Conservation (phyloP, 345 rosid species). For the Aethionema arabicum region DNA sequence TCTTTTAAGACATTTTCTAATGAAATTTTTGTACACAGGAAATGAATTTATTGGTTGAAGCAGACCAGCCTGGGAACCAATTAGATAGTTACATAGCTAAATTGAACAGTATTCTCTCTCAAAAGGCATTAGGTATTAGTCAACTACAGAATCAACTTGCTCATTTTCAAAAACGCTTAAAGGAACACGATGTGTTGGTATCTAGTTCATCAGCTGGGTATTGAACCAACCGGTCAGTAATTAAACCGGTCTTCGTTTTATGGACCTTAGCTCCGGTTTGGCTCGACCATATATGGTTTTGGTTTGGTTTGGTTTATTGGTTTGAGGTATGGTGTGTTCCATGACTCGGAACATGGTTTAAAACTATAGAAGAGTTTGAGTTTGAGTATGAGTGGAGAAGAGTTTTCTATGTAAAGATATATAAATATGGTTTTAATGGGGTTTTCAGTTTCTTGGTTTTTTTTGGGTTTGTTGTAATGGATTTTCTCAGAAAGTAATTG, state of each 20-base stretch:
- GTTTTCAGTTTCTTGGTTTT: too few species aligned
- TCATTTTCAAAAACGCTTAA: constrained; percentile 81
- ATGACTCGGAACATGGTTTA: too few species aligned
- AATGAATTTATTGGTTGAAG: constrained; percentile 88
- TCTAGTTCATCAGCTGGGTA: constrained; percentile 54
- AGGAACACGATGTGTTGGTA: constrained; percentile 85
- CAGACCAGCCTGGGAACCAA: constrained; percentile 97
- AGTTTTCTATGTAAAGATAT: too few species aligned
- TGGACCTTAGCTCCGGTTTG: constrained; percentile 24
- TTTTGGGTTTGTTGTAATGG: too few species aligned
- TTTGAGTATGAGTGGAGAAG: too few species aligned
- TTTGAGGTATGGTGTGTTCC: too few species aligned
- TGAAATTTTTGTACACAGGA: constrained; percentile 51
- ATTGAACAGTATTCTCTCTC: constrained; percentile 73
- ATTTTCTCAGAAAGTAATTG: too few species aligned
- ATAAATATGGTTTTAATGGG: too few species aligned
- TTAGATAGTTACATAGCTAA: constrained; percentile 75
- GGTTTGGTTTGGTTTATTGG: too few species aligned
- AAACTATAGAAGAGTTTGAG: too few species aligned
- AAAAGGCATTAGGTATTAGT: constrained; percentile 83
- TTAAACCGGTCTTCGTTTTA: constrained; percentile 30
- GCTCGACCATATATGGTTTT: too few species aligned
- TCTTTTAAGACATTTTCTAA: not conserved
- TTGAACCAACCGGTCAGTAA: constrained; percentile 34
- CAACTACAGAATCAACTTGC: constrained; percentile 80